Evolutionary conservation across 1,284 basidiomycete species (phyloP).

Genomic region (Hymenochaete sp.): DNA sequence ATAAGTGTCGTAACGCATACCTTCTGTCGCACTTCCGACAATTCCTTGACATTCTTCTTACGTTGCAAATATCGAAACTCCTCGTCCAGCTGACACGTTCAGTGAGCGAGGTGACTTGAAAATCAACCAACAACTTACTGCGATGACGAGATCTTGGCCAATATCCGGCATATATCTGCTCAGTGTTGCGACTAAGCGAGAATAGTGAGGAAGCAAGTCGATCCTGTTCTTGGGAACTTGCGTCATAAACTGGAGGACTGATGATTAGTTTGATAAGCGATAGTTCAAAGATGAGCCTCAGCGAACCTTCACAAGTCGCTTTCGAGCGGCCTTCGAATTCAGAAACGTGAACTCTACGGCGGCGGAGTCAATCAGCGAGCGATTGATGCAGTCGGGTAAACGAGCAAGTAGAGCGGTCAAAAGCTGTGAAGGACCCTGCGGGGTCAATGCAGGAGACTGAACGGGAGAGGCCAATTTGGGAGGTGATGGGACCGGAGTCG

Average conservation of each 20-base stretch:
- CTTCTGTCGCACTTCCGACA: conserved; percentile 79
- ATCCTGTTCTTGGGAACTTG: conserved; percentile 83
- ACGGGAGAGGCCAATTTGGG: conserved; percentile 56
- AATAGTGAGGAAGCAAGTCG: conserved; percentile 91
- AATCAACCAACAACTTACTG: conserved; percentile 41
- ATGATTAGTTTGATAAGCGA: neutral
- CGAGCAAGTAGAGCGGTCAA: conserved; percentile 89
- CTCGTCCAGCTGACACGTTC: conserved; percentile 75
- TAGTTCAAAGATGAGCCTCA: neutral
- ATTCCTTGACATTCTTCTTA: conserved; percentile 87
- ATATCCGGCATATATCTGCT: conserved; percentile 93
- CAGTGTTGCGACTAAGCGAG: conserved; percentile 81
- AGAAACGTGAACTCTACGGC: conserved; percentile 95
- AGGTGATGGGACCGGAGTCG: conserved; percentile 59
- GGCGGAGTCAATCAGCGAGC: conserved; percentile 87
- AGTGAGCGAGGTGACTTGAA: neutral
- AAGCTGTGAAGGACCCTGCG: conserved; percentile 87
- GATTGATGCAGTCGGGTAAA: conserved; percentile 87
- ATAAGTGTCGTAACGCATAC: conserved; percentile 30
- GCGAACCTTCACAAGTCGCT: conserved; percentile 76
- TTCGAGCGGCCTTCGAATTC: conserved; percentile 92
- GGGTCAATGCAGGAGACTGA: conserved; percentile 56
- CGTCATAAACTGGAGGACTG: conserved; percentile 57
- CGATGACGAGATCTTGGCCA: conserved; percentile 70
- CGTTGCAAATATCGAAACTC: conserved; percentile 95